phyloP scores from a whole-genome alignment of 1,284 basidiomycete species.

The Malassezia vespertilionis region DNA sequence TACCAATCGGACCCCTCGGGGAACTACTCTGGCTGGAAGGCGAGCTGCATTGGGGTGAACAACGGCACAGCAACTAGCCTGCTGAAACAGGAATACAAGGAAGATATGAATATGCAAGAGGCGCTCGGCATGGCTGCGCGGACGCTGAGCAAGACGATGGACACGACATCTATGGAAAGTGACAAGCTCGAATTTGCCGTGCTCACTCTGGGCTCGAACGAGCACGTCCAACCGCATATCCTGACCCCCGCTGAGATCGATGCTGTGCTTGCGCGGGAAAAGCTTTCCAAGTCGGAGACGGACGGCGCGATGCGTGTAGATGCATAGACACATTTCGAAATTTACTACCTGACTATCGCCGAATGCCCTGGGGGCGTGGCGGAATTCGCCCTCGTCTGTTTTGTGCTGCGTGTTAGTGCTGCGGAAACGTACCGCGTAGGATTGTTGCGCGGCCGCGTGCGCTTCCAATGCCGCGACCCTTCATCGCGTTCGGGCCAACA shows the following conservation, averaged over 20 bases:
- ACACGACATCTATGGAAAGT: slow-evolving; percentile 77
- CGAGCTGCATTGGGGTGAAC: slow-evolving; percentile 92
- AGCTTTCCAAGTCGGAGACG: slow-evolving; percentile 59
- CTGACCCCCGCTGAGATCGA: slow-evolving; percentile 86
- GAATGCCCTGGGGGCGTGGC: slow-evolving; percentile 4
- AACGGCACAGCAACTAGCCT: slow-evolving; percentile 86
- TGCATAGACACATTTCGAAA: slow-evolving; percentile 20
- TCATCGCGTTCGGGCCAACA: slow-evolving; percentile 95
- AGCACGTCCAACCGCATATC: slow-evolving; percentile 79
- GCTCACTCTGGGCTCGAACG: slow-evolving; percentile 68
- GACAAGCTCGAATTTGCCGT: slow-evolving; percentile 75
- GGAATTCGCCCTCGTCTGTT: slow-evolving; percentile 12
- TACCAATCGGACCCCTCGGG: slow-evolving; percentile 98
- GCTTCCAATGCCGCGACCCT: slow-evolving; percentile 95
- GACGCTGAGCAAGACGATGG: slow-evolving; percentile 99
- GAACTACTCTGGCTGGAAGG: slow-evolving; percentile 98
- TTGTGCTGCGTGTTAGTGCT: slow-evolving; percentile 8
- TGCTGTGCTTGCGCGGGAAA: slow-evolving; percentile 65
- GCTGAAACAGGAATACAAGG: slow-evolving; percentile 97
- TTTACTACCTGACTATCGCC: slow-evolving; percentile 2
- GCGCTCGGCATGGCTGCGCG: slow-evolving; percentile 82
- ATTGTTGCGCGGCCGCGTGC: slow-evolving; percentile 93
- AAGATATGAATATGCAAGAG: slow-evolving; percentile 58
- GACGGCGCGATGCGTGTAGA: slow-evolving; percentile 34
- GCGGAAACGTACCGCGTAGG: slow-evolving; percentile 57